Evolutionary conservation across 345 rosid species (phyloP), one percentile per base, ranked within the genome.

Genomic region (Hirschfeldia incana): DNA sequence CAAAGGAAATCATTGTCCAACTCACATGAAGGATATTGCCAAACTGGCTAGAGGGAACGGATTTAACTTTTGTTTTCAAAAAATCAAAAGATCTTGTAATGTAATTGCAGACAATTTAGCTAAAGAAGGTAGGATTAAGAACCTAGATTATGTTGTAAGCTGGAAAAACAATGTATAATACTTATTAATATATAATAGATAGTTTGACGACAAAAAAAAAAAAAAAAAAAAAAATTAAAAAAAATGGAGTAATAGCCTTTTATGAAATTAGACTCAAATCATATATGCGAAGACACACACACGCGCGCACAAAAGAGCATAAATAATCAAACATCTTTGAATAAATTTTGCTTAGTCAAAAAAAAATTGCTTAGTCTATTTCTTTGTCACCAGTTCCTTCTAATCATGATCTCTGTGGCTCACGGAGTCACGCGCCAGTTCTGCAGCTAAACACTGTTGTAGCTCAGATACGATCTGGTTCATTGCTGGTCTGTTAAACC

Each of bases 391-490:
- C 46, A 27, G 36, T 26, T 61, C 59, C 13, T 72, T 11, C 8
- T 61, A 12, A 21, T 73, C 70, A 6, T 21, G 62, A 59, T 59
- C 63, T 26, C 32, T 26, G n/a, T 8, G 70, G 65, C 30, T 49
- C 82, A 61, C 21, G 21, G 21, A 21, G 21, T 21, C 21, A 21
- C 79, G 79, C 65, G 29, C 68, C 74, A 76, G 61, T 69, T 71
- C 80, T 0, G 63, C 37, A 3, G 80, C 80, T 66, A 75, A 70
- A 67, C 80, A 81, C 13, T 70, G 73, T 8, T 81, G 68, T 12
- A 81, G 68, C 59, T 81, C 83, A 28, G 34, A 39, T 28, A 81
- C 76, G 27, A 81, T 27, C 17, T 81, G 76, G 63, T 71, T 76
- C 76, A 66, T 80, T 6, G 76, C 58, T 63, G 83, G 83, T 71